Evolutionary conservation across 2,329 filamentous ascomycete genomes (phyloP).

Genomic region (Annulohypoxylon truncatum): DNA sequence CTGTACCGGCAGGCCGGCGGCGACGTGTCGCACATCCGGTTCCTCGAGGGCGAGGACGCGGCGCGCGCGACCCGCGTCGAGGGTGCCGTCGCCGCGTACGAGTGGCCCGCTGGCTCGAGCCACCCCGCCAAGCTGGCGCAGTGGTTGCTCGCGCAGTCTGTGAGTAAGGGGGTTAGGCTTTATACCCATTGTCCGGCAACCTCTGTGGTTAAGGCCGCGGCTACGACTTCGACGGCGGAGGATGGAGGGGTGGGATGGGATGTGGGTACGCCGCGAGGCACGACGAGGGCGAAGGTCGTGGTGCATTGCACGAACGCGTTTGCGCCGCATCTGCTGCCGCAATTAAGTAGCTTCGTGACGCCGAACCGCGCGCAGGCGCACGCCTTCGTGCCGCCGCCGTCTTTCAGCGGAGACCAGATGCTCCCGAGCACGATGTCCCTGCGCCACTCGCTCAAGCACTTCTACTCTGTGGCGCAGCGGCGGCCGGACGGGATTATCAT

Average conservation of each 20-base stretch:
- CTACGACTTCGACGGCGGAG: too few relatives aligned
- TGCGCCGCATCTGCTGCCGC: constrained; percentile 52
- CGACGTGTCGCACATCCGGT: constrained; percentile 56
- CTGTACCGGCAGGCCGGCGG: constrained; percentile 57
- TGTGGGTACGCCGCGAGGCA: constrained; percentile 51
- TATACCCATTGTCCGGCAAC: constrained; percentile 58
- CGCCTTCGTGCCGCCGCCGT: constrained; percentile 54
- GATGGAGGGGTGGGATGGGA: too few relatives aligned
- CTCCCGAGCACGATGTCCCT: constrained; percentile 58
- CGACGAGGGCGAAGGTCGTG: constrained; percentile 46
- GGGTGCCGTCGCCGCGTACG: constrained; percentile 58
- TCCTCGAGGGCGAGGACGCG: constrained; percentile 56
- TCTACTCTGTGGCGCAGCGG: constrained; percentile 62
- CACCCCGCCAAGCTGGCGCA: constrained; percentile 63
- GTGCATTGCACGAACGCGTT: constrained; percentile 57
- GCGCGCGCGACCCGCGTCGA: constrained; percentile 52
- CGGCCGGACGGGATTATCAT: constrained; percentile 57
- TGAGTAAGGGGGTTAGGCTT: constrained; percentile 54
- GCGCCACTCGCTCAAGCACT: constrained; percentile 59
- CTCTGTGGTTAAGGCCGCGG: constrained; percentile 41
- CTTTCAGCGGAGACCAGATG: constrained; percentile 50
- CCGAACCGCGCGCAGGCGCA: constrained; percentile 60
- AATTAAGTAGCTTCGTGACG: constrained; percentile 52
- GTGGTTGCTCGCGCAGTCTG: constrained; percentile 56
- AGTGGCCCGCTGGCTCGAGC: constrained; percentile 62